Evolutionary conservation across 1,284 basidiomycete genomes (phyloP), one percentile per base, ranked within the genome.

Genomic region (Trametes polyzona): DNA sequence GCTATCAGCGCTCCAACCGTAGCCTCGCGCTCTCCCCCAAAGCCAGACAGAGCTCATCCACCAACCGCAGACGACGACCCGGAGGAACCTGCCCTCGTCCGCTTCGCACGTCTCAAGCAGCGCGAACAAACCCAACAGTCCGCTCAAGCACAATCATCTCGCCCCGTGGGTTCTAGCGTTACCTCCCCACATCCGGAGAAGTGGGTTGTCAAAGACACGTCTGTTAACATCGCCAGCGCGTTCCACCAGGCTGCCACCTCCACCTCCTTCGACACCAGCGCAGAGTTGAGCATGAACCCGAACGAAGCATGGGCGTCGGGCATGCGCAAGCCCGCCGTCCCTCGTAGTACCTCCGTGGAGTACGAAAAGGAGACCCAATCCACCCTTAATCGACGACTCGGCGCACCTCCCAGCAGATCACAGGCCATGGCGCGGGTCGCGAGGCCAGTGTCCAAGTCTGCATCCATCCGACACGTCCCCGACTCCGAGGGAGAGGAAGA

Each of bases 191-290:
- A 83, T 46, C 88, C 88, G 32, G 81, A 86, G 67, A 83, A 78
- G 78, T 88, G 86, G 85, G 71, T 70, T 64, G 83, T 90, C 57
- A 87, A 87, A 67, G 88, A 91, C 71, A 94, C 92, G 43, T 87
- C 88, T 36, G 92, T 94, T 49, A 90, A 92, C 71, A 86, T 93
- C 67, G 92, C 92, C 24, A 83, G 83, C 65, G 92, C 92, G 23
- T 90, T 94, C 67, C 76, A 80, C 62, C 85, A 87, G 71, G 91
- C 90, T 33, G 86, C 78, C 32, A 71, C 73, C 27, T 75, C 74
- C n/a, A 67, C 69, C 37, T 65, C 71, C 69, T 76, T 78, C 47
- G 77, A 64, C 71, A 62, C 62, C 26, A 66, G 56, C 49, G 52
- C 65, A 14, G 72, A 57, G 30, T 52, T 44, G 17, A 59, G 41